A percentile compares a stretch with the other conserved stretches of the same genome.
These are phyloP conservation scores for Chimonanthus praecox DNA, from an alignment of 164 flowering plant genomes.

Conservation along the genomic window DNA sequence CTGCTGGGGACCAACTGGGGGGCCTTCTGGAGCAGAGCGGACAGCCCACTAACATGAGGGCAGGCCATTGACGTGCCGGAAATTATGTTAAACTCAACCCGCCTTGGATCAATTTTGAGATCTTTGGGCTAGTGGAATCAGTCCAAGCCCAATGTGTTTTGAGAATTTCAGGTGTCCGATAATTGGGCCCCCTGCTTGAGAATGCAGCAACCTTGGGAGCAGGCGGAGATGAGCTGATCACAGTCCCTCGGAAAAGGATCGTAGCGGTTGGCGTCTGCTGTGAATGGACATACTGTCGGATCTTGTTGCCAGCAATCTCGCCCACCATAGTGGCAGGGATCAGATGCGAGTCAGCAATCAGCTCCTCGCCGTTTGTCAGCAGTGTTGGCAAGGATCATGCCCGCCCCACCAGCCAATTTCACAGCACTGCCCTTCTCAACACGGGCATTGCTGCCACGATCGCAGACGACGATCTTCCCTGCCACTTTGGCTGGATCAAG, in stretches of 20 bases:
- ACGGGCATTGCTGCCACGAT: conserved; percentile 70
- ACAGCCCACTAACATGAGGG: conserved; percentile 86
- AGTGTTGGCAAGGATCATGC: conserved; percentile 78
- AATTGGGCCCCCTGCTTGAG: conserved; percentile 87
- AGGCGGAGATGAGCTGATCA: conserved; percentile 47
- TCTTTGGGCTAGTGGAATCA: conserved; percentile 50
- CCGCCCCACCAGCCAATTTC: conserved; percentile 66
- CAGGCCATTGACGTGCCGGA: conserved; percentile 97
- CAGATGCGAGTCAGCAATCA: conserved; percentile 70
- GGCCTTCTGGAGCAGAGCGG: conserved; percentile 68
- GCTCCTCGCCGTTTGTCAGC: conserved; percentile 58
- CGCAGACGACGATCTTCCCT: conserved; percentile 80
- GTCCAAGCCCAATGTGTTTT: conserved; percentile 95
- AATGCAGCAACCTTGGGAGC: conserved; percentile 86
- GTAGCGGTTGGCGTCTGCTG: conserved; percentile 51
- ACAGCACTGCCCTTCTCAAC: conserved; percentile 80
- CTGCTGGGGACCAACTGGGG: conserved; percentile 76
- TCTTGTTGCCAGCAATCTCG: conserved; percentile 42
- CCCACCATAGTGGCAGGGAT: conserved; percentile 80
- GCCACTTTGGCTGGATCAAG: conserved; percentile 41
- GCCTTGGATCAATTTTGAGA: conserved; percentile 59
- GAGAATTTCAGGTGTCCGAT: conserved; percentile 58
- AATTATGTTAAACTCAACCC: conserved; percentile 74
- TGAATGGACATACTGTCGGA: conserved; percentile 36
- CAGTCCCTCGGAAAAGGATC: conserved; percentile 63